Conservation (phyloP, 495 filamentous ascomycete genomes). For the Niebla homalea region DNA sequence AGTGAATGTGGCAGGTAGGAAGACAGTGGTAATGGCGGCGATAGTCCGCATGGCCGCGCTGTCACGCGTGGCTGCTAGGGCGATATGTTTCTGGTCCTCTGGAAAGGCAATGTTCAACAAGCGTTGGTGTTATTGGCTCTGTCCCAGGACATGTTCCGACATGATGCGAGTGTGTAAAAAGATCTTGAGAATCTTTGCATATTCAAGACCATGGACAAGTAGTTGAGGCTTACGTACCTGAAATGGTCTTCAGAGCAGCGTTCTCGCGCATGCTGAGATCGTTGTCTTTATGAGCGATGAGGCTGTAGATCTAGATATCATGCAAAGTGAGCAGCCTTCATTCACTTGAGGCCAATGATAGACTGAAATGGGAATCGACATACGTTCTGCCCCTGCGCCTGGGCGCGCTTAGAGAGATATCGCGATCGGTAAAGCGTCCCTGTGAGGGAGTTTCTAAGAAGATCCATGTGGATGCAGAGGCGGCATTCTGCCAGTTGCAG, state of each 20-base stretch:
- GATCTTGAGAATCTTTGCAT: no score
- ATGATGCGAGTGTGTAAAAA: no score
- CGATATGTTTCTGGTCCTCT: conserved; percentile 11
- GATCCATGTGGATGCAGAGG: not conserved
- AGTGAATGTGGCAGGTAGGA: conserved; percentile 25
- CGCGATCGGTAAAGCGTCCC: not conserved
- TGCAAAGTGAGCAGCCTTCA: not conserved
- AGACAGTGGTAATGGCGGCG: conserved; percentile 21
- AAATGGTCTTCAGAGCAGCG: conserved; percentile 1
- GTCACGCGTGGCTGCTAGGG: conserved; percentile 15
- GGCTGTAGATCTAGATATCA: conserved; percentile 1
- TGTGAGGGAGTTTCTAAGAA: conserved; percentile 1
- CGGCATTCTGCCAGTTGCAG: not conserved
- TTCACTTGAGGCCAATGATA: not conserved
- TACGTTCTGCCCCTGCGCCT: conserved; percentile 3
- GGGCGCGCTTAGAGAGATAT: conserved; percentile 1
- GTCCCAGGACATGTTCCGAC: no score
- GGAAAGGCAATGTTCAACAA: no score
- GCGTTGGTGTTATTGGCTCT: no score
- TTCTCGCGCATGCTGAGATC: conserved; percentile 1
- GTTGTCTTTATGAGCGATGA: conserved; percentile 2
- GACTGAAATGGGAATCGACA: not conserved
- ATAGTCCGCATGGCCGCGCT: conserved; percentile 24
- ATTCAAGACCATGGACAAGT: no score
- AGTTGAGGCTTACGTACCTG: not conserved